Conservation (phyloP, 2,329 filamentous ascomycete species). For the Fusarium palustre region DNA sequence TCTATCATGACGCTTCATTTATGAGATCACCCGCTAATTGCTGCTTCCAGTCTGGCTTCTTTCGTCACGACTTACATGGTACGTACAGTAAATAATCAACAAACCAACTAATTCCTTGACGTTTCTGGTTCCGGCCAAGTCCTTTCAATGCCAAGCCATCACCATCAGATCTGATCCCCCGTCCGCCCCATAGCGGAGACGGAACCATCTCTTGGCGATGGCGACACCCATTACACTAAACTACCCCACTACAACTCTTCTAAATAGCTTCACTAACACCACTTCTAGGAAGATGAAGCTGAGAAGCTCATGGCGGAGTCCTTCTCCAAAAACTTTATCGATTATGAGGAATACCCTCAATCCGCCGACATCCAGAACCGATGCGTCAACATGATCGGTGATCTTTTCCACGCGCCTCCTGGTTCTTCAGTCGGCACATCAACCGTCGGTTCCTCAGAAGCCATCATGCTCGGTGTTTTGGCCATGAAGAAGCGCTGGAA, state of each 20-base stretch:
- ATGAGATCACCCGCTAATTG: slow-evolving; percentile 12
- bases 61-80: slow-evolving; percentile 99
- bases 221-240: slow-evolving; percentile 4
- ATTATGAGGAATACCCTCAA: slow-evolving; percentile 87
- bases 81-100: slow-evolving; percentile 44
- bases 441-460: slow-evolving; percentile 89
- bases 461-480: slow-evolving; percentile 83
- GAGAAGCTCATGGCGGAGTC: slow-evolving; percentile 95
- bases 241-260: slow-evolving; percentile 13
- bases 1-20: background rate
- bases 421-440: slow-evolving; percentile 84
- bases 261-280: slow-evolving; percentile 37
- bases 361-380: slow-evolving; percentile 90
- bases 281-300: slow-evolving; percentile 82
- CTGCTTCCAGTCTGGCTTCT: slow-evolving; percentile 76
- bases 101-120: slow-evolving; percentile 1
- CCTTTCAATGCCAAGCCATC: slow-evolving; percentile 22
- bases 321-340: slow-evolving; percentile 95
- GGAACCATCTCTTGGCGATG: slow-evolving; percentile 34
- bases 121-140: slow-evolving; percentile 20
- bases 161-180: background rate
- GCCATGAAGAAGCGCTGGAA: slow-evolving; percentile 98
- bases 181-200: slow-evolving; percentile 6
- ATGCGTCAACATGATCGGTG: slow-evolving; percentile 90
- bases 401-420: slow-evolving; percentile 84